A percentile compares a stretch with the other conserved stretches of the same genome.
Evolutionary conservation across 164 flowering plant species (phyloP).

Genomic region (Warburgia ugandensis): DNA sequence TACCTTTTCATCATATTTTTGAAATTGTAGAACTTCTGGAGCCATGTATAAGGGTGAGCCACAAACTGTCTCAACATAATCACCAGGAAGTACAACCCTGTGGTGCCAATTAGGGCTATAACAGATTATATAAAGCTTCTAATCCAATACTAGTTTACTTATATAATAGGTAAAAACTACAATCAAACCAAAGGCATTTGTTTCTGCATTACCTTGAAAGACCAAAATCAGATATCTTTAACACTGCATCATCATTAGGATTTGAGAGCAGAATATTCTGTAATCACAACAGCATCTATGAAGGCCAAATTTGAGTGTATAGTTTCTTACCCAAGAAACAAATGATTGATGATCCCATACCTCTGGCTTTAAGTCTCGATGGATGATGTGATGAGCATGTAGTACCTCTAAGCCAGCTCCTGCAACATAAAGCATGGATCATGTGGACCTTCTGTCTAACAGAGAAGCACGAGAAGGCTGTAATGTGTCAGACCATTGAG

Average conservation of each 20-base stretch:
- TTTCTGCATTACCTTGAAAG: slow-evolving; percentile 41
- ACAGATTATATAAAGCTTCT: neutral
- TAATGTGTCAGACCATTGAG: neutral
- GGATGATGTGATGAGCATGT: slow-evolving; percentile 42
- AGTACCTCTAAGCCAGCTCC: slow-evolving; percentile 57
- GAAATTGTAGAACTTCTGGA: slow-evolving; percentile 58
- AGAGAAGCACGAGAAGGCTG: neutral
- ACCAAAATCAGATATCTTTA: slow-evolving; percentile 72
- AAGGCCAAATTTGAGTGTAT: slow-evolving; percentile 2
- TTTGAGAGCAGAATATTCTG: slow-evolving; percentile 56
- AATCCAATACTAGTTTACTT: neutral
- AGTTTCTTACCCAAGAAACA: neutral
- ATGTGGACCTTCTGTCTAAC: neutral
- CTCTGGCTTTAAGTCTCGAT: slow-evolving; percentile 71
- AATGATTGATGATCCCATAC: slow-evolving; percentile 19
- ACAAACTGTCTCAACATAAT: slow-evolving; percentile 50
- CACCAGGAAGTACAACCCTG: slow-evolving; percentile 37
- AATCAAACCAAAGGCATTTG: neutral
- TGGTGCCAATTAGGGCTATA: slow-evolving; percentile 1
- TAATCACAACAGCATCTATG: slow-evolving; percentile 8
- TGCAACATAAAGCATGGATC: slow-evolving; percentile 17
- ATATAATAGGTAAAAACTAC: neutral
- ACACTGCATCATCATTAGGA: slow-evolving; percentile 29
- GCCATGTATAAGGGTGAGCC: slow-evolving; percentile 72
- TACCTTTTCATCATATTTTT: slow-evolving; percentile 60